phyloP scores from a whole-genome alignment of 345 rosid genomes.

The sweet orange (Citrus sinensis) region DVS_A1.0 CM039164.1:26152001-26152500 shows the following conservation, averaged over 20 bases:
- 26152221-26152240: conserved; percentile 52
- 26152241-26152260: conserved; percentile 42
- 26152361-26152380: conserved; percentile 51
- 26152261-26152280: conserved; percentile 44
- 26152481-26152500: conserved; percentile 44
- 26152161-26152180: conserved; percentile 43
- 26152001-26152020: conserved; percentile 59
- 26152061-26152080: conserved; percentile 30
- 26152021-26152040: conserved; percentile 35
- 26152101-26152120: conserved; percentile 30
- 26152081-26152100: neutral
- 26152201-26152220: conserved; percentile 46
- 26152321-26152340: conserved; percentile 52
- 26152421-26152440: conserved; percentile 64
- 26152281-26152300: conserved; percentile 52
- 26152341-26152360: conserved; percentile 46
- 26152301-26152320: conserved; percentile 52
- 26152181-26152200: conserved; percentile 50
- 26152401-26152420: conserved; percentile 53
- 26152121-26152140: conserved; percentile 35
- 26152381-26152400: conserved; percentile 33
- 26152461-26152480: conserved; percentile 21
- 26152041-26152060: conserved; percentile 54
- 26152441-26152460: conserved; percentile 41
- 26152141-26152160: conserved; percentile 39